Percentiles rank a stretch among this genome's conserved stretches.
These are phyloP conservation scores for Wickerhamiella nectarea DNA, from an alignment of 805 yeast species.

Conservation along the genomic window DNA sequence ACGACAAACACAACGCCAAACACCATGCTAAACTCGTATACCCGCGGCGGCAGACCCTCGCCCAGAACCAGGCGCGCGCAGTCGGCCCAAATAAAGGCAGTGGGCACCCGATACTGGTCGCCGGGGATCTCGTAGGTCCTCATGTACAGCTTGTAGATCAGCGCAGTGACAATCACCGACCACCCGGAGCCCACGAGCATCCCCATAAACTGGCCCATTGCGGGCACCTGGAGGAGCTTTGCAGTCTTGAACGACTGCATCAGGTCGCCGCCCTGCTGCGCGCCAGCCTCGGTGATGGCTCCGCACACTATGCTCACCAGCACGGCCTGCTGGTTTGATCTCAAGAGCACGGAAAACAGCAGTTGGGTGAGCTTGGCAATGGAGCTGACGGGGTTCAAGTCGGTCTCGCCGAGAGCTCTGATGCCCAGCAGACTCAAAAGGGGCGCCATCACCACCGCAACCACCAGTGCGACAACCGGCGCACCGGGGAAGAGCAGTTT, in stretches of 20 bases:
- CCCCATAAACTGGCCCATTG: conserved; percentile 80
- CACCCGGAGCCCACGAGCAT: conserved; percentile 79
- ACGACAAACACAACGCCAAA: conserved; percentile 58
- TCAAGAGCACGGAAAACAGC: conserved; percentile 69
- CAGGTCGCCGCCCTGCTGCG: conserved; percentile 96
- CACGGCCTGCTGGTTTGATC: conserved; percentile 69
- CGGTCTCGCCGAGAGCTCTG: conserved; percentile 92
- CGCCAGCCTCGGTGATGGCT: conserved; percentile 96
- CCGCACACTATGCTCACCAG: conserved; percentile 84
- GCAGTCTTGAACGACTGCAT: conserved; percentile 98
- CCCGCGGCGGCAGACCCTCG: conserved; percentile 73
- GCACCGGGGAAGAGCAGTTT: conserved; percentile 50
- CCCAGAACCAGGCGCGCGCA: conserved; percentile 90
- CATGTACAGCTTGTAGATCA: conserved; percentile 75
- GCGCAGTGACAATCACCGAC: conserved; percentile 65
- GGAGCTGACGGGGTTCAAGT: conserved; percentile 91
- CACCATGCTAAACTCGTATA: conserved; percentile 46
- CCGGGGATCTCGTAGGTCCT: conserved; percentile 77
- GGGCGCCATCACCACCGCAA: conserved; percentile 63
- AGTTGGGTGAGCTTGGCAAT: conserved; percentile 89
- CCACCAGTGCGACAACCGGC: conserved; percentile 54
- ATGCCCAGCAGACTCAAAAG: conserved; percentile 77
- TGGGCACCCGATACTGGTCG: conserved; percentile 70
- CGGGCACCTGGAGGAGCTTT: conserved; percentile 79
- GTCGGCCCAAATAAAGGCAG: conserved; percentile 94